Evolutionary conservation across 768 basidiomycete species (phyloP).

Genomic region (Gloeopeniophorella convolvens): DNA sequence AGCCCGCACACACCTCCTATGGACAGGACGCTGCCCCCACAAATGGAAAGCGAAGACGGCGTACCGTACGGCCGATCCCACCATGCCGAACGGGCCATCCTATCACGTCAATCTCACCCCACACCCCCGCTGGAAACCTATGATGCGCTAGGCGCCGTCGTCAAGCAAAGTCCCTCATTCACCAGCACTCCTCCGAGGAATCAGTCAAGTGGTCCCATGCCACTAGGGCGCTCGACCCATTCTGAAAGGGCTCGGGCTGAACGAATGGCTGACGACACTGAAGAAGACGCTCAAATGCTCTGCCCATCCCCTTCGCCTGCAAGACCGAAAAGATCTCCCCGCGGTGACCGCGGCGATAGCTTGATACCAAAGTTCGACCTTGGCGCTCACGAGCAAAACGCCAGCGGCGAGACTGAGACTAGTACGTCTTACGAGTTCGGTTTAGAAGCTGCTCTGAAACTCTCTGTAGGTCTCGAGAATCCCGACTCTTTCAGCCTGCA

Average conservation of each 20-base stretch:
- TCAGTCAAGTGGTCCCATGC: conserved; percentile 25
- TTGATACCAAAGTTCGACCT: conserved; percentile 32
- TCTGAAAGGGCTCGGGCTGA: conserved; percentile 29
- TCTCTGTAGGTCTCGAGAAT: conserved; percentile 23
- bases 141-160: conserved; percentile 1
- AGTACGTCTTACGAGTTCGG: conserved; percentile 1
- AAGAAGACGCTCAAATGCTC: conserved; percentile 37
- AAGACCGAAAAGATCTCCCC: conserved; percentile 21
- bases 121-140: conserved; percentile 19
- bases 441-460: too few relatives aligned
- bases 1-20: conserved; percentile 38
- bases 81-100: conserved; percentile 48
- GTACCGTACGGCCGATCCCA: conserved; percentile 59
- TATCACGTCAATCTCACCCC: conserved; percentile 29
- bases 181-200: conserved; percentile 17
- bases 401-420: neutral
- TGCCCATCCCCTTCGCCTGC: conserved; percentile 46
- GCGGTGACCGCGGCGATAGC: conserved; percentile 24
- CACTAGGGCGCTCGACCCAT: conserved; percentile 35
- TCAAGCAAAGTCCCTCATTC: conserved; percentile 18
- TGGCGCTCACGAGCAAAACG: conserved; percentile 17
- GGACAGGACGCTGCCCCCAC: conserved; percentile 39
- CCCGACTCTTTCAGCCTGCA: conserved; percentile 27
- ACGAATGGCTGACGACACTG: conserved; percentile 27
- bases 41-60: conserved; percentile 58